phyloP scores from a whole-genome alignment of 2,329 filamentous ascomycete genomes.

The Fusarium goolgardi region DNA sequence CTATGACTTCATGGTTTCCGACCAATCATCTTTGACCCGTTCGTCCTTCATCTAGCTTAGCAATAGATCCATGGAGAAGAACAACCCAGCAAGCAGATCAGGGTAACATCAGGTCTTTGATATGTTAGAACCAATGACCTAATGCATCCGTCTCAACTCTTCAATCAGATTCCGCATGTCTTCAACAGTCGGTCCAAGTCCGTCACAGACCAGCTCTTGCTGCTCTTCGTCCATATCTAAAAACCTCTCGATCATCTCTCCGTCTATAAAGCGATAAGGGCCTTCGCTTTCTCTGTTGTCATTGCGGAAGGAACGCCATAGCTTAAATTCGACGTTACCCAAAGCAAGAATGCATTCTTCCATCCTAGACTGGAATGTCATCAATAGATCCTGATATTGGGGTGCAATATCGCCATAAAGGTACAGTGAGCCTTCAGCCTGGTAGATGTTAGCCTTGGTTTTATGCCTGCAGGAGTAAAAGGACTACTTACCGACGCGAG shows the following conservation, averaged over 20 bases:
- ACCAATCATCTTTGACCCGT: conserved; percentile 43
- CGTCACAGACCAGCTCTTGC: conserved; percentile 66
- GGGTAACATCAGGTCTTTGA: neutral
- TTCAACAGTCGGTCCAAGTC: conserved; percentile 70
- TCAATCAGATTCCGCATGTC: conserved; percentile 72
- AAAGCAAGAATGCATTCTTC: conserved; percentile 73
- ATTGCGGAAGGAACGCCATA: conserved; percentile 85
- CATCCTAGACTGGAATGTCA: conserved; percentile 81
- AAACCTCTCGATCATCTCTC: conserved; percentile 89
- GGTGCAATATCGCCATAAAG: conserved; percentile 84
- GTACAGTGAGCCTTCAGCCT: conserved; percentile 93
- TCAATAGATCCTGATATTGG: conserved; percentile 79
- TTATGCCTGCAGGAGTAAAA: neutral
- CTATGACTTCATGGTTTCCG: conserved; percentile 8
- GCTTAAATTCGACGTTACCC: conserved; percentile 79
- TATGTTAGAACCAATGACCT: conserved; percentile 26
- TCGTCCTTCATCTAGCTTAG: conserved; percentile 38
- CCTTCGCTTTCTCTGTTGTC: conserved; percentile 77
- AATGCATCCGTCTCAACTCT: conserved; percentile 72
- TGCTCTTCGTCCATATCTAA: conserved; percentile 73
- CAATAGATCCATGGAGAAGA: conserved; percentile 5
- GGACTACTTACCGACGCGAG: conserved; percentile 78
- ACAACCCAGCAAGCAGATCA: neutral
- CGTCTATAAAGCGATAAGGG: conserved; percentile 90
- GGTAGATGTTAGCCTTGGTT: conserved; percentile 28